These are phyloP conservation scores for Trametes gibbosa DNA, from an alignment of 768 basidiomycete genomes.

Conservation along the genomic window DNA sequence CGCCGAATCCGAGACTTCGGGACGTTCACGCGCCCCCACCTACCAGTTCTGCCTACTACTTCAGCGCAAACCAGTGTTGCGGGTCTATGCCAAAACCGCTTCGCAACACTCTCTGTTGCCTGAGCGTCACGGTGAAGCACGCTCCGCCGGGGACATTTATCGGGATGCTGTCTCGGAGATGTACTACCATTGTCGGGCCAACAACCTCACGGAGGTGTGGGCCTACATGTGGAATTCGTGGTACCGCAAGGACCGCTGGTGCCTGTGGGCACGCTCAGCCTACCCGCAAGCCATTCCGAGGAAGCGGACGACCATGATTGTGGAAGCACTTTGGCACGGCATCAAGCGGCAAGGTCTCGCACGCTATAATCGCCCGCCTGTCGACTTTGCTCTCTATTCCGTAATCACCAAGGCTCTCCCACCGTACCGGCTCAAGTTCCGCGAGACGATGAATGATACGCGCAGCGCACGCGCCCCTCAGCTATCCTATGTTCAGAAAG, in stretches of 20 bases:
- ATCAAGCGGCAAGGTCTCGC: conserved; percentile 9
- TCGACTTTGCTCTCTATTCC: background rate
- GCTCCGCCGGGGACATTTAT: background rate
- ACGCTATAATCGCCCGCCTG: background rate
- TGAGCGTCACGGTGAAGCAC: background rate
- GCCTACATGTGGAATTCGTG: conserved; percentile 32
- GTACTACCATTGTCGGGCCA: background rate
- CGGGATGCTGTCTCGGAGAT: background rate
- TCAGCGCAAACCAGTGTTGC: background rate
- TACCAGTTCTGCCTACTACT: background rate
- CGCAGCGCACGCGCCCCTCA: too few species aligned
- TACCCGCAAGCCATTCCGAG: conserved; percentile 11
- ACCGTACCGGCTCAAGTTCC: background rate
- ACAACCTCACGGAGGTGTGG: conserved; percentile 18
- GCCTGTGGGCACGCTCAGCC: conserved; percentile 21
- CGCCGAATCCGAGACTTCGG: too few species aligned
- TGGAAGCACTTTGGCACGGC: conserved; percentile 14
- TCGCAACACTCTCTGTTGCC: background rate
- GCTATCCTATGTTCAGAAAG: background rate
- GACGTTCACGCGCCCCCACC: background rate
- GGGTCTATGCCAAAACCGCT: background rate
- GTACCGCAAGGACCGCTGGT: conserved; percentile 30
- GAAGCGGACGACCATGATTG: conserved; percentile 16
- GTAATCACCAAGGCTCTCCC: background rate
- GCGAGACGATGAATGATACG: background rate